phyloP scores from a whole-genome alignment of 1,284 basidiomycete species.

The Microbotryum lychnidis-dioicae region DNA sequence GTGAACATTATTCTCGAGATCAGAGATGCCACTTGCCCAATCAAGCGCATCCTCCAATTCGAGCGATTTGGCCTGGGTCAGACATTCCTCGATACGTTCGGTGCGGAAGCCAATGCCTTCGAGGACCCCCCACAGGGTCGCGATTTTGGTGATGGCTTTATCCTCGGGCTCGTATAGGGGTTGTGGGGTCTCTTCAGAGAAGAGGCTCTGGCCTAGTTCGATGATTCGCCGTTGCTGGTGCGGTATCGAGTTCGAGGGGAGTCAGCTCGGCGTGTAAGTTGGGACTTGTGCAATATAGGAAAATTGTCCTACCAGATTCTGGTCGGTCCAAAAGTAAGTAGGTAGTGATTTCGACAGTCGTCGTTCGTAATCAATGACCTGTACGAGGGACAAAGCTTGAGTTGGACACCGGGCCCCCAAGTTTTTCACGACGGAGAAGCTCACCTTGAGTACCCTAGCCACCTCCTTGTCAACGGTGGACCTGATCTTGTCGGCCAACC shows the following conservation, averaged over 20 bases:
- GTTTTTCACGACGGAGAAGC: neutral
- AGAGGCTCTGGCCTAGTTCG: slow-evolving; percentile 16
- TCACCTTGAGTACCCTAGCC: slow-evolving; percentile 54
- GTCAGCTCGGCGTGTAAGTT: neutral
- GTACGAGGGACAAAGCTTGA: neutral
- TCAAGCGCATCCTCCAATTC: slow-evolving; percentile 86
- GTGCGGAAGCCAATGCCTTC: slow-evolving; percentile 72
- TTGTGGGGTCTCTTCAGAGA: slow-evolving; percentile 8
- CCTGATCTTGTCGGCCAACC: slow-evolving; percentile 68
- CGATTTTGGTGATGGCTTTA: slow-evolving; percentile 62
- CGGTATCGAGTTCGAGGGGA: neutral
- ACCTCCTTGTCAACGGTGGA: slow-evolving; percentile 87
- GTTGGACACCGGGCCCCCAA: too few relatives aligned
- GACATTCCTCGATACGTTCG: slow-evolving; percentile 59
- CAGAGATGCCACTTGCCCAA: slow-evolving; percentile 56
- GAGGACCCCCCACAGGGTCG: slow-evolving; percentile 73
- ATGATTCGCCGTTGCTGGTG: slow-evolving; percentile 34
- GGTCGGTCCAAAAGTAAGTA: slow-evolving; percentile 46
- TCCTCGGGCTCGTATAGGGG: slow-evolving; percentile 50
- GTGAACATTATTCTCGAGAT: neutral
- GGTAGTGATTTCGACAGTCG: slow-evolving; percentile 62
- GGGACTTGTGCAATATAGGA: neutral
- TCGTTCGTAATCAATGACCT: slow-evolving; percentile 78
- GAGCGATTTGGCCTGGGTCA: slow-evolving; percentile 53
- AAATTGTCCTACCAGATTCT: slow-evolving; percentile 18